Conservation (phyloP, 2,329 filamentous ascomycete genomes). For the Penicillium thymicola region DNA sequence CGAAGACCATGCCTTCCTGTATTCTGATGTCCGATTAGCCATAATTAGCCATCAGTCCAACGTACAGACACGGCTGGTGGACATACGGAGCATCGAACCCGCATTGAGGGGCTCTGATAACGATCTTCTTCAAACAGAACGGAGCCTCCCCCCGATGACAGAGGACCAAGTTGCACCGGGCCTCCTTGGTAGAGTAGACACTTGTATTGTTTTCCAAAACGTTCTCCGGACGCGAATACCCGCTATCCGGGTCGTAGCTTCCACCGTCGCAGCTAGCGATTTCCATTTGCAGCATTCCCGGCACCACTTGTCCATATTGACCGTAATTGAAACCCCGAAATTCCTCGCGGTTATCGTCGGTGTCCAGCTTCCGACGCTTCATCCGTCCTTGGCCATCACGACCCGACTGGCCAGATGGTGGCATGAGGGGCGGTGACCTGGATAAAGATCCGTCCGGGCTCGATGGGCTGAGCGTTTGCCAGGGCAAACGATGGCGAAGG, state of each 20-base stretch:
- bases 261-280: constrained; percentile 88
- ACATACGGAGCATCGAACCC: constrained; percentile 86
- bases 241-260: constrained; percentile 53
- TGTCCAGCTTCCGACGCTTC: constrained; percentile 70
- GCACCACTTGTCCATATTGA: constrained; percentile 79
- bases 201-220: constrained; percentile 76
- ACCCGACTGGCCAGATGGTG: constrained; percentile 19
- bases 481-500: background rate
- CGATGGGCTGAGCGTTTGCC: constrained; percentile 22
- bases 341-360: constrained; percentile 52
- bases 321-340: constrained; percentile 71
- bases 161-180: constrained; percentile 80
- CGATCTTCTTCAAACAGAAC: constrained; percentile 78
- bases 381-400: constrained; percentile 46
- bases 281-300: constrained; percentile 79
- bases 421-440: constrained; percentile 27
- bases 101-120: constrained; percentile 78
- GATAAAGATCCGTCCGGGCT: constrained; percentile 17
- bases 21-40: constrained; percentile 53
- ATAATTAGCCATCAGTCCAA: constrained; percentile 30
- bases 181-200: constrained; percentile 88
- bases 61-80: background rate
- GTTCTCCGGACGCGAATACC: constrained; percentile 69
- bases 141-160: constrained; percentile 75
- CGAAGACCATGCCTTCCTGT: constrained; percentile 87